Base-by-base conservation (phyloP, 805 yeast species). In the Candida tammaniensis region DNA sequence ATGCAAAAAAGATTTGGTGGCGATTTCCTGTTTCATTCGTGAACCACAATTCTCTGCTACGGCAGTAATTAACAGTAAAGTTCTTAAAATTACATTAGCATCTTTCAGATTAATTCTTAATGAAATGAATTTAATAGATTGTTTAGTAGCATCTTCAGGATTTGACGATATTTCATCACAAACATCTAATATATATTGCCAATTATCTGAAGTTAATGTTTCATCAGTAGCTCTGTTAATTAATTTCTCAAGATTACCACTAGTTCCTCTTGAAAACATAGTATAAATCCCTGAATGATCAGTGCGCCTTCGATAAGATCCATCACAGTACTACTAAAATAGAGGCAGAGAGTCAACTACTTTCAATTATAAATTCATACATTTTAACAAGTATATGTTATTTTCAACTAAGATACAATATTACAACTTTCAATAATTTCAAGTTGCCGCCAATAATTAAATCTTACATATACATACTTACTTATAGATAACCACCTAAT, bases 401-500 rank as follows among this genome's bases (percentile, higher is more conserved):
- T n/a, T n/a, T n/a, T n/a, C n/a, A n/a, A n/a, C n/a, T n/a, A n/a
- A n/a, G n/a, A n/a, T n/a, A n/a, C n/a, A n/a, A n/a, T n/a, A n/a
- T n/a, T n/a, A n/a, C n/a, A n/a, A n/a, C n/a, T n/a, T n/a, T n/a
- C n/a, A n/a, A n/a, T n/a, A n/a, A n/a, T n/a, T n/a, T n/a, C n/a
- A n/a, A n/a, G n/a, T n/a, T n/a, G n/a, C n/a, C n/a, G n/a, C n/a
- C n/a, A n/a, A n/a, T n/a, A n/a, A n/a, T n/a, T n/a, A n/a, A n/a
- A n/a, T n/a, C n/a, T n/a, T n/a, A n/a, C n/a, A n/a, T n/a, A n/a
- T n/a, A n/a, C n/a, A n/a, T n/a, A n/a, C 18, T 15, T 15, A n/a
- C 12, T 27, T 11, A 28, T 7, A 27, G 21, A 18, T 48, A 53
- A 9, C 81, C 87, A 43, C 94, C 86, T 37, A 82, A 82, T 68